Base-by-base conservation (phyloP, 163 green algal species). In the Volvox carteri region DNA sequence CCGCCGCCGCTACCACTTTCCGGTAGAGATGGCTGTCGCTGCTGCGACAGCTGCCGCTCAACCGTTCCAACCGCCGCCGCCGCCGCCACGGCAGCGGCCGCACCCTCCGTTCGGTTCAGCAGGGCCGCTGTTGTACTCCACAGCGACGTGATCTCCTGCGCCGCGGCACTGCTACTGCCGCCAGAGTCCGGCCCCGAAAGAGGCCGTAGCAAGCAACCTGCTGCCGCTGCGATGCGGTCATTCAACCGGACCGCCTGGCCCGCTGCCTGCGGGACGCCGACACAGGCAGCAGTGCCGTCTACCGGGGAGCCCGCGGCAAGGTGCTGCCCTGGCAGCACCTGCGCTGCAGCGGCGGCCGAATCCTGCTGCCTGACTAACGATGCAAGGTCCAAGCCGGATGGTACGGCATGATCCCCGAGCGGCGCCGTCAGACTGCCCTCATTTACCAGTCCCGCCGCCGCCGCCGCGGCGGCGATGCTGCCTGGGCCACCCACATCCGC, bases 391-490 rank as follows among this genome's bases (percentile, higher is more conserved):
- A 30, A 35, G 1, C 19, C 14, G 39, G 25, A 12, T 9, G 39
- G 39, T 28, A 58, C 2, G 18, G 19, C 8, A 1, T 58, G 25
- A 21, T 30, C 56, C 33, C 16, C 1, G 12, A 56, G 33, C 67
- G 67, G 67, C 8, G 67, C 33, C 11, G 52, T 21, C 21, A 56
- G 28, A 21, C 39, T 60, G 39, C 6, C 9, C 56, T 60, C 52
- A 25, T 74, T 54, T 1, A 25, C 19, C 0, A 86, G 44, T 1
- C 58, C 79, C 42, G 79, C 58, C 2, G 78, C 58, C 9, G 79
- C 79, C 1, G 79, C 79, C n/a, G 79, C 79, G 4, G 79, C 79
- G 5, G 60, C 79, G 14, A 78, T 86, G 60, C 54, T 78, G 60
- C 79, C 79, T 1, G 44, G 16, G 25, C 54, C 58, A 7, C 12